Evolutionary conservation across 2,329 filamentous ascomycete genomes (phyloP).

Genomic region (Arthrobotrys musiformis): DNA sequence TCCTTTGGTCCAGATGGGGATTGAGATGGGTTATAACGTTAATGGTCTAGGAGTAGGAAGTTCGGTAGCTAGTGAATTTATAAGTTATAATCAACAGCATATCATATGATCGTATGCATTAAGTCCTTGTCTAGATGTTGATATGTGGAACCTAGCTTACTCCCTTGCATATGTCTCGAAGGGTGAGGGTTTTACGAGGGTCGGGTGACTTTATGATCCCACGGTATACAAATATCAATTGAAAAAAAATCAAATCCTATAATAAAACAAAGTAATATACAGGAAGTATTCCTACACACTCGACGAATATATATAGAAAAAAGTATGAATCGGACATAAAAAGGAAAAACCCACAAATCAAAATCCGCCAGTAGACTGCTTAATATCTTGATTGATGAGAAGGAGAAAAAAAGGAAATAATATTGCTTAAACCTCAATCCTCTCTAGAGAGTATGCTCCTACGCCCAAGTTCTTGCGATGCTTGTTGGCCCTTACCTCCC

Average conservation of each 20-base stretch:
- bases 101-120: neutral
- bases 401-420: too few relatives aligned
- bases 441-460: conserved; percentile 51
- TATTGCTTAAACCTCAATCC: conserved; percentile 40
- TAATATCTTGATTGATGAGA: neutral
- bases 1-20: neutral
- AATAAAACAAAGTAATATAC: conserved; percentile 24
- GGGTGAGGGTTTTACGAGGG: too few relatives aligned
- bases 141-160: too few relatives aligned
- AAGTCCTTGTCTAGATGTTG: too few relatives aligned
- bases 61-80: neutral
- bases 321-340: conserved; percentile 1
- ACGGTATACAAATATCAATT: neutral
- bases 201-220: neutral
- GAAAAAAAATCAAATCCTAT: neutral
- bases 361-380: neutral
- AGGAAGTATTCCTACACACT: conserved; percentile 16
- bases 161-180: too few relatives aligned
- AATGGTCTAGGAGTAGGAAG: neutral
- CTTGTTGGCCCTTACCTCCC: conserved; percentile 39
- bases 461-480: conserved; percentile 47
- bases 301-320: neutral
- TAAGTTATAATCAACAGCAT: neutral
- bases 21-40: neutral
- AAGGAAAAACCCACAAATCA: neutral